phyloP scores from a whole-genome alignment of 208 protist species.

The Phytomonas sp. region DNA sequence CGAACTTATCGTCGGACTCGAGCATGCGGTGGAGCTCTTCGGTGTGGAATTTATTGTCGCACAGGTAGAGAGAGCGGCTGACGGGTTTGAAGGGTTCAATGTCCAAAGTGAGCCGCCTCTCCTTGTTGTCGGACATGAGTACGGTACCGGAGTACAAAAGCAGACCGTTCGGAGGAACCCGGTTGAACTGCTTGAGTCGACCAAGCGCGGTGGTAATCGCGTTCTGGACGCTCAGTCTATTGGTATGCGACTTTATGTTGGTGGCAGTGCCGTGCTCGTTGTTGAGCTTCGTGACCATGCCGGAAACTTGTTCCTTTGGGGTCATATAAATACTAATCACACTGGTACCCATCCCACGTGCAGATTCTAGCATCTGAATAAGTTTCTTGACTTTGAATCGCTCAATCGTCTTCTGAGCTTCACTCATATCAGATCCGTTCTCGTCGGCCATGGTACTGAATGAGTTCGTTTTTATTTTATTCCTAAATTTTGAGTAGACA shows the following conservation, averaged over 20 bases:
- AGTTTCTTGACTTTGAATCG: conserved; percentile 99
- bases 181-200: conserved; percentile 90
- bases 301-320: conserved; percentile 97
- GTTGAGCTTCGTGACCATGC: conserved; percentile 97
- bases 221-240: conserved; percentile 89
- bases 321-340: conserved; percentile 99
- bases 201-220: conserved; percentile 88
- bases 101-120: conserved; percentile 98
- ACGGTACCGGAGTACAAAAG: conserved; percentile 99
- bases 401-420: conserved; percentile 93
- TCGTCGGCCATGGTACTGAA: conserved; percentile 20
- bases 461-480: background rate
- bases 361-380: conserved; percentile 96
- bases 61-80: conserved; percentile 98
- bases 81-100: conserved; percentile 99
- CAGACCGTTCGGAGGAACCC: conserved; percentile 95
- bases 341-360: conserved; percentile 97
- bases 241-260: conserved; percentile 99
- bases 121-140: conserved; percentile 98
- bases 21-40: conserved; percentile 97
- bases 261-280: conserved; percentile 99
- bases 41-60: conserved; percentile 98
- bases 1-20: conserved; percentile 99
- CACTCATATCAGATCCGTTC: conserved; percentile 61
- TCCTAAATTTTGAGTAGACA: background rate